Percentiles rank a stretch among this genome's conserved stretches.
Evolutionary conservation across 2,329 filamentous ascomycete species (phyloP).

Genomic region (Alternaria gaisen): DNA sequence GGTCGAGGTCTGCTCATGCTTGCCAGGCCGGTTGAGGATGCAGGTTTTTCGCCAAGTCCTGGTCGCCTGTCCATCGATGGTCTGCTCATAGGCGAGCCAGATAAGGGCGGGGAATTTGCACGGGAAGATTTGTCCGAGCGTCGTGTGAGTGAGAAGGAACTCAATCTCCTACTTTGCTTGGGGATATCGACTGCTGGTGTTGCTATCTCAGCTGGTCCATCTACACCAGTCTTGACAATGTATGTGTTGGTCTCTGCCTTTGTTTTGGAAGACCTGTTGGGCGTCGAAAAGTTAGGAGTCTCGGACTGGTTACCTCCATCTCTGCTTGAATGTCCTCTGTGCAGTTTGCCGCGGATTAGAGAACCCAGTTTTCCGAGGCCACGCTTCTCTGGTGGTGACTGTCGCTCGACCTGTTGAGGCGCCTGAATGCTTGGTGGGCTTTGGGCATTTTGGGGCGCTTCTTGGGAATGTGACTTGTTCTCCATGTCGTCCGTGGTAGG

Average conservation of each 20-base stretch:
- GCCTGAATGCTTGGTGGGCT: slow-evolving; percentile 1
- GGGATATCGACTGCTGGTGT: slow-evolving; percentile 35
- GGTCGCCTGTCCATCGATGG: slow-evolving; percentile 30
- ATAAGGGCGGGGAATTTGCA: slow-evolving; percentile 48
- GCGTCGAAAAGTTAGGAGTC: slow-evolving; percentile 1
- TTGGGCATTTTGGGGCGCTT: slow-evolving; percentile 3
- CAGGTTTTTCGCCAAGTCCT: slow-evolving; percentile 28
- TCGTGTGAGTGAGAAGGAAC: slow-evolving; percentile 51
- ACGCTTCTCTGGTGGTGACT: slow-evolving; percentile 35
- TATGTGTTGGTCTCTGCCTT: slow-evolving; percentile 25
- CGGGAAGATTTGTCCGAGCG: slow-evolving; percentile 50
- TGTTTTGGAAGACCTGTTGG: slow-evolving; percentile 11
- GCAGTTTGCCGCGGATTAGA: slow-evolving; percentile 43
- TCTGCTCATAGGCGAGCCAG: slow-evolving; percentile 49
- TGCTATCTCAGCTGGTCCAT: slow-evolving; percentile 36
- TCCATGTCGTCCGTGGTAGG: slow-evolving; percentile 15
- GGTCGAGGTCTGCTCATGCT: slow-evolving; percentile 39
- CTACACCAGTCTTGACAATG: slow-evolving; percentile 42
- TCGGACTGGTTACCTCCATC: slow-evolving; percentile 15
- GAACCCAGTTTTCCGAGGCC: slow-evolving; percentile 44
- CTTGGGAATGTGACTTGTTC: slow-evolving; percentile 13
- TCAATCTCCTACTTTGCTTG: slow-evolving; percentile 41
- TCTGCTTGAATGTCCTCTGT: slow-evolving; percentile 15
- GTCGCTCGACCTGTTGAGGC: slow-evolving; percentile 14
- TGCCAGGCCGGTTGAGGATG: slow-evolving; percentile 43